phyloP scores from a whole-genome alignment of 495 filamentous ascomycete genomes.

The Trichoderma erinaceum region DNA sequence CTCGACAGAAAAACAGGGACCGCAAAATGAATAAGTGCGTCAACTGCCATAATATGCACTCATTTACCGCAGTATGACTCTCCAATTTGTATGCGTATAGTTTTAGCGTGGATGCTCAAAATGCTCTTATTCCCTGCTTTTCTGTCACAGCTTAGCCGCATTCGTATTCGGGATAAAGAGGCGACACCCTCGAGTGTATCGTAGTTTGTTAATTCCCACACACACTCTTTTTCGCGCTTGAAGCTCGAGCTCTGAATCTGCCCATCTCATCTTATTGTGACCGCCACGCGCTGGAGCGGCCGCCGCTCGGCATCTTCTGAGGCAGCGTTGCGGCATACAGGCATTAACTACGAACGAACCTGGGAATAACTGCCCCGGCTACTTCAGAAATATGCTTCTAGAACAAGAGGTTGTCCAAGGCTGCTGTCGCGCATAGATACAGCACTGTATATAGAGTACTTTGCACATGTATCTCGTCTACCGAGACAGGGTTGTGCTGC shows the following conservation, averaged over 20 bases:
- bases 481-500: neutral
- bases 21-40: no score
- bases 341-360: no score
- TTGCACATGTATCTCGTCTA: neutral
- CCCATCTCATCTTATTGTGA: neutral
- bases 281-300: neutral
- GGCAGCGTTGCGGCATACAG: slow-evolving; percentile 15
- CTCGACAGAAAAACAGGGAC: no score
- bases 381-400: no score
- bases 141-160: slow-evolving; percentile 3
- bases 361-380: no score
- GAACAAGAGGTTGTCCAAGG: neutral
- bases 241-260: neutral
- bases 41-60: no score
- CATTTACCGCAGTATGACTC: no score
- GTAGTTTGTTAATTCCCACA: neutral
- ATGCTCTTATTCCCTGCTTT: no score
- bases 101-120: no score
- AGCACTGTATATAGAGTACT: neutral
- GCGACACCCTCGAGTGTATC: no score
- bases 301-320: neutral
- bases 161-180: slow-evolving; percentile 21
- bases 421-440: neutral
- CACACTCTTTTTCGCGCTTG: no score
- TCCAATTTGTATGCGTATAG: no score